phyloP scores from a whole-genome alignment of 1,284 basidiomycete genomes.

The Ganoderma multipileum region DNA sequence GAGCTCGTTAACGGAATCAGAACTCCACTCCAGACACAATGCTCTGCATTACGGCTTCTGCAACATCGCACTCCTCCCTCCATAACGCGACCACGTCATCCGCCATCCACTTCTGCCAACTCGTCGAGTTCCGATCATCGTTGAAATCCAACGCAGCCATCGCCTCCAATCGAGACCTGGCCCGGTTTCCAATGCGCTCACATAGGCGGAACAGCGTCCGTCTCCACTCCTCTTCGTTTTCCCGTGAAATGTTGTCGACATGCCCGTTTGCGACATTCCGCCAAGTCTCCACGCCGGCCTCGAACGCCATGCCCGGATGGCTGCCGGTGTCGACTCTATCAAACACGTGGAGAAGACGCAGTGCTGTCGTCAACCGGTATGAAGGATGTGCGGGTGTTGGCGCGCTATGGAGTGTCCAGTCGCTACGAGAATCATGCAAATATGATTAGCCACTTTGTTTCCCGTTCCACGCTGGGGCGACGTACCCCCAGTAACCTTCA shows the following conservation, averaged over 20 bases:
- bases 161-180: conserved; percentile 27
- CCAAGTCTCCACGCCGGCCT: conserved; percentile 54
- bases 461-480: background rate
- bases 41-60: conserved; percentile 50
- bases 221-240: conserved; percentile 55
- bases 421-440: conserved; percentile 48
- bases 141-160: background rate
- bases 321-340: conserved; percentile 10
- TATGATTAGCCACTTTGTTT: background rate
- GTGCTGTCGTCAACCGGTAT: conserved; percentile 73
- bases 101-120: conserved; percentile 43
- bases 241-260: conserved; percentile 46
- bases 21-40: conserved; percentile 36
- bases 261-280: conserved; percentile 59
- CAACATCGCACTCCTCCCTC: conserved; percentile 61
- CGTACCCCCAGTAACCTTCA: conserved; percentile 82
- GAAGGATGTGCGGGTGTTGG: conserved; percentile 74
- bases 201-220: conserved; percentile 46
- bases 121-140: conserved; percentile 1
- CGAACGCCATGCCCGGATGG: background rate
- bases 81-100: conserved; percentile 46
- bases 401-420: conserved; percentile 74
- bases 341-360: conserved; percentile 66
- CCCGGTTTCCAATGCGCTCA: conserved; percentile 42
- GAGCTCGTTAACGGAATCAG: conserved; percentile 16